Evolutionary conservation across 2,329 filamentous ascomycete genomes (phyloP), one percentile per base, ranked within the genome.

Genomic region (Hymenoscyphus occultus): DNA sequence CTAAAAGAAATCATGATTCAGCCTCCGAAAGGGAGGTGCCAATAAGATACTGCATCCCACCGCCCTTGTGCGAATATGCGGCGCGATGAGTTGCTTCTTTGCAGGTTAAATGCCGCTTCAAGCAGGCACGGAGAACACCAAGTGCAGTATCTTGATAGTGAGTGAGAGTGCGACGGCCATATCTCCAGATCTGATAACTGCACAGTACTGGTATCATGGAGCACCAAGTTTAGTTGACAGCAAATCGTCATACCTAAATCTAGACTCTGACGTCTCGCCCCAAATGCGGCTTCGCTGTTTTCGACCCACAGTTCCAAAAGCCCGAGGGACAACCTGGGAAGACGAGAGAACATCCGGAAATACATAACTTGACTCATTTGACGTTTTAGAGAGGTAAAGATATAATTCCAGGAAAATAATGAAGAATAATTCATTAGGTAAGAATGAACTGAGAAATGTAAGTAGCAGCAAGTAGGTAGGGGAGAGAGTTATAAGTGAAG

Each of bases 1-100:
- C 22, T 5, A 22, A 51, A 51, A 22, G 9, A 51, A 51, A 51
- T 22, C 45, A 51, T 51, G 45, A 22, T 51, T 51, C 45, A 22
- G 45, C 45, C 16, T 19, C 12, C 12, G 45, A n/a, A 22, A 10
- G 3, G 9, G 22, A 28, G 6, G 19, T 19, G 19, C 42, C 45
- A 51, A 51, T 22, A n/a, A 51, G 19, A 3, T 22, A n/a, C 45
- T 7, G 19, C 45, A 51, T 51, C 45, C 45, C n/a, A 51, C 45
- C 22, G 7, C 45, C 22, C 45, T 51, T 51, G 19, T 12, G 35
- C 19, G 58, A 14, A 59, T 45, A 31, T 59, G 39, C 10, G 16
- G 45, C n/a, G 22, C 22, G n/a, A 51, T 51, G 45, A 51, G 45
- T 28, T 51, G 45, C 45, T 51, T 51, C 19, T 51, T 51, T 51